Conservation (phyloP, 2,329 filamentous ascomycete genomes). For the Beauveria australis region DNA sequence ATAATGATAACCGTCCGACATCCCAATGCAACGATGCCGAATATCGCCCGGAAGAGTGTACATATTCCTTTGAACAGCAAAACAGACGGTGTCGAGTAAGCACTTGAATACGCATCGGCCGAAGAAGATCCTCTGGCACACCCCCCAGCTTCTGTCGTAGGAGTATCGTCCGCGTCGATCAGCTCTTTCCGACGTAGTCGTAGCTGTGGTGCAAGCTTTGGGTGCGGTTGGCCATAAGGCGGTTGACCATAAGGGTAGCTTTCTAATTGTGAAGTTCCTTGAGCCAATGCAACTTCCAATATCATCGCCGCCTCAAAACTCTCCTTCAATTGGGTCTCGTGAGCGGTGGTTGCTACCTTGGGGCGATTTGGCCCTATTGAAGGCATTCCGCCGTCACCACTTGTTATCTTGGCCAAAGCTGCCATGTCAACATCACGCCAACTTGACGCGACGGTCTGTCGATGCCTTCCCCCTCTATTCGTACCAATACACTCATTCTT, state of each 20-base stretch:
- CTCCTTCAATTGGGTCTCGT: too few relatives aligned
- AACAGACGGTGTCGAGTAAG: too few relatives aligned
- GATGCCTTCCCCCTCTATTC: not conserved
- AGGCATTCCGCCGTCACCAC: not conserved
- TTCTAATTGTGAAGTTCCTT: not conserved
- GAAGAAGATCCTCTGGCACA: not conserved
- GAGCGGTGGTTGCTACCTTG: not conserved
- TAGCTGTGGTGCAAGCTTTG: not conserved
- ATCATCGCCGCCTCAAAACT: not conserved
- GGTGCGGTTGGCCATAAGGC: not conserved
- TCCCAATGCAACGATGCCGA: too few relatives aligned
- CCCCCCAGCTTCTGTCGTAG: not conserved
- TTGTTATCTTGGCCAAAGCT: not conserved
- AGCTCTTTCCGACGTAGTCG: not conserved
- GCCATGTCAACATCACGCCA: not conserved
- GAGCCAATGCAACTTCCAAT: too few relatives aligned
- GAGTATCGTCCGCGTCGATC: not conserved
- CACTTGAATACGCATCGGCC: not conserved
- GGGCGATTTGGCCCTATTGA: not conserved
- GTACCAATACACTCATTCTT: too few relatives aligned
- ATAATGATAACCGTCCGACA: too few relatives aligned
- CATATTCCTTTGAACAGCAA: not conserved
- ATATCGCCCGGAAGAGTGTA: not conserved
- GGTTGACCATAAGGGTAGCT: not conserved
- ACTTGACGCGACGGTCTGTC: not conserved